Evolutionary conservation across 2,329 filamentous ascomycete species (phyloP).

Genomic region (Clarireedia sp.): DNA sequence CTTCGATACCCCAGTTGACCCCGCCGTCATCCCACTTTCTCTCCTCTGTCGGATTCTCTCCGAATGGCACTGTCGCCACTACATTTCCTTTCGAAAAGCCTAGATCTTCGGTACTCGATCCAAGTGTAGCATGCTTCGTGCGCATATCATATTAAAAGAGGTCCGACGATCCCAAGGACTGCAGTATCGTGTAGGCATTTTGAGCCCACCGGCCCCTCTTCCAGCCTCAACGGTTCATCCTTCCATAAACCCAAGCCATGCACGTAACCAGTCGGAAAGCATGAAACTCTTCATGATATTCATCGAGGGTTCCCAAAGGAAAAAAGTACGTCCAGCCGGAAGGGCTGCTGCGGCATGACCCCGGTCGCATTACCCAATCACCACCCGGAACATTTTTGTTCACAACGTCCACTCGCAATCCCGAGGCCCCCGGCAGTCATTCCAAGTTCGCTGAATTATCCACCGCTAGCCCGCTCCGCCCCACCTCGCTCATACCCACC

Average conservation of each 20-base stretch:
- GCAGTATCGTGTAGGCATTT: background rate
- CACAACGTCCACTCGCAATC: too few relatives aligned
- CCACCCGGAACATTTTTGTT: background rate
- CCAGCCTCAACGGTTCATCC: background rate
- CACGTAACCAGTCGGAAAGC: background rate
- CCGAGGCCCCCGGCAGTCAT: too few relatives aligned
- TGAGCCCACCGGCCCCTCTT: background rate
- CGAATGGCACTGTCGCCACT: background rate
- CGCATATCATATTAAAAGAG: background rate
- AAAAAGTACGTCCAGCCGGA: background rate
- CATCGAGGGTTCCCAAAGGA: background rate
- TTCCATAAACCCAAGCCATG: background rate
- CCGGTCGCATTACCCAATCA: constrained; percentile 9
- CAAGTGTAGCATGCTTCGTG: too few relatives aligned
- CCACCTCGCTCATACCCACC: background rate
- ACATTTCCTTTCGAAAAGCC: background rate
- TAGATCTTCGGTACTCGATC: background rate
- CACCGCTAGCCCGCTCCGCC: background rate
- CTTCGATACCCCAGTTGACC: background rate
- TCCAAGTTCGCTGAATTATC: too few relatives aligned
- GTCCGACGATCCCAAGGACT: background rate
- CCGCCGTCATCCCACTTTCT: background rate
- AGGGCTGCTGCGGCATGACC: constrained; percentile 6
- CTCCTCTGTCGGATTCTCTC: background rate
- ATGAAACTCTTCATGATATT: constrained; percentile 2